Conservation (phyloP, 2,329 filamentous ascomycete genomes). For the Trichoderma sp. region DNA sequence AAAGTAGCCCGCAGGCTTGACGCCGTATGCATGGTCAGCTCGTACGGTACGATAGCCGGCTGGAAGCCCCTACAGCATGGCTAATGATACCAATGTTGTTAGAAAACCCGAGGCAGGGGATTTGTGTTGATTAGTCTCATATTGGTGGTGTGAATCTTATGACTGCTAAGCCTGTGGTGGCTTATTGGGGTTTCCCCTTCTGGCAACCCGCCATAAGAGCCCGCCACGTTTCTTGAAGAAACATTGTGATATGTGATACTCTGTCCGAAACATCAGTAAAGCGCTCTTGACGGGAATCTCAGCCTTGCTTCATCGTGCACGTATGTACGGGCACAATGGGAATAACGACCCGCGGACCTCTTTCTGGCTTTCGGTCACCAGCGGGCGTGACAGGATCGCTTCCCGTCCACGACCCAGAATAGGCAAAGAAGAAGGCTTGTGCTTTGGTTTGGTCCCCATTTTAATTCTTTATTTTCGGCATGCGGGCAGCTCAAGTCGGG, state of each 20-base stretch:
- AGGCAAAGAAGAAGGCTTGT: background rate
- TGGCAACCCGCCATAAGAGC: background rate
- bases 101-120: background rate
- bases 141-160: background rate
- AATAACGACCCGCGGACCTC: background rate
- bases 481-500: background rate
- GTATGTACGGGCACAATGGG: background rate
- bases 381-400: background rate
- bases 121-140: background rate
- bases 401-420: background rate
- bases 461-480: background rate
- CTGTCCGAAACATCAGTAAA: background rate
- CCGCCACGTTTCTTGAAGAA: background rate
- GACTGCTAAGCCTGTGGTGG: background rate
- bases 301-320: background rate
- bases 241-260: background rate
- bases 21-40: background rate
- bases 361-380: background rate
- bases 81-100: background rate
- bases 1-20: background rate
- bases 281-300: background rate
- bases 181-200: background rate
- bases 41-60: background rate
- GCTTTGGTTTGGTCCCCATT: background rate
- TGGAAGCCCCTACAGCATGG: background rate